Conservation (phyloP, 2,329 filamentous ascomycete genomes). For the Ophiostoma sp. region DNA sequence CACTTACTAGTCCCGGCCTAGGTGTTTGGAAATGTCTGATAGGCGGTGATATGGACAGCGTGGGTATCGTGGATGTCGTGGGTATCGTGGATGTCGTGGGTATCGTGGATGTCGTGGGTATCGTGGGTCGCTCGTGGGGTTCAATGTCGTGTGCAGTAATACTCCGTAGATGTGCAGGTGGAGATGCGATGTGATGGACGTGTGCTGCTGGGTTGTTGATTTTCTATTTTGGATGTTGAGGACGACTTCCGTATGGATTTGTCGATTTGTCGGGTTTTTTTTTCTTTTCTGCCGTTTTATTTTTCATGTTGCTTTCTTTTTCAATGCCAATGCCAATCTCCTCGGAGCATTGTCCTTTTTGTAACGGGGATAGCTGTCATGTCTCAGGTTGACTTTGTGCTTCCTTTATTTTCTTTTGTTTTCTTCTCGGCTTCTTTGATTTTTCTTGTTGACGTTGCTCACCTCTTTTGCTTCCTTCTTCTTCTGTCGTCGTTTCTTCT, state of each 20-base stretch:
- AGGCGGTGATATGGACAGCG: neutral
- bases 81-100: neutral
- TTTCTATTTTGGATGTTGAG: neutral
- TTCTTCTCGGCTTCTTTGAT: neutral
- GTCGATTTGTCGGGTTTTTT: neutral
- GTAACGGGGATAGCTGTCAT: neutral
- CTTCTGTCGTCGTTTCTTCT: neutral
- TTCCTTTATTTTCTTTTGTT: neutral
- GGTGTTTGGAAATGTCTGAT: conserved; percentile 20
- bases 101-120: neutral
- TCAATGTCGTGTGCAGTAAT: neutral
- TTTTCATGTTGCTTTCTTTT: neutral
- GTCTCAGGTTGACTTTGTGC: neutral
- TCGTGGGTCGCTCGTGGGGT: neutral
- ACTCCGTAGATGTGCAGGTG: neutral
- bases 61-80: neutral
- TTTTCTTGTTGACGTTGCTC: neutral
- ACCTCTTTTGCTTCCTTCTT: too few species aligned
- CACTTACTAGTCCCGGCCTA: conserved; percentile 14
- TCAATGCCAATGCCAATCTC: conserved; percentile 4
- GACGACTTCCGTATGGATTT: neutral
- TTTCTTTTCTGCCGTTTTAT: neutral
- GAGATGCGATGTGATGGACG: neutral
- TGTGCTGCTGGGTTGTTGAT: neutral
- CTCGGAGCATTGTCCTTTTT: conserved; percentile 7